These are phyloP conservation scores for Boletus sp. DNA, from an alignment of 768 basidiomycete genomes.

Conservation along the genomic window DNA sequence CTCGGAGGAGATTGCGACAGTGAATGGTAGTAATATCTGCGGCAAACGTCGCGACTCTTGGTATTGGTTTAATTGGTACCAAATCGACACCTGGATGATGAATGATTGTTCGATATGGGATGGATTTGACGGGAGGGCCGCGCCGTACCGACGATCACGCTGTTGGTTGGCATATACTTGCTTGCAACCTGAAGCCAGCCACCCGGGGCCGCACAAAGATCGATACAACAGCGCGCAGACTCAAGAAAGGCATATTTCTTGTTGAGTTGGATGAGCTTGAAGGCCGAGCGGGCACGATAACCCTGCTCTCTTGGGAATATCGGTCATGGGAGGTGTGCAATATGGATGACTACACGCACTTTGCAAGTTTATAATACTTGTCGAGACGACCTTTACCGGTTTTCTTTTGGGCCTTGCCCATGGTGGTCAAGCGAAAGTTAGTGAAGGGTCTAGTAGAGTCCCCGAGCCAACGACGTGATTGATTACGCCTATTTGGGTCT, in stretches of 20 bases:
- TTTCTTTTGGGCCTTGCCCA: slow-evolving; percentile 89
- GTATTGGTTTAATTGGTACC: slow-evolving; percentile 94
- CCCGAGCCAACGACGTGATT: neutral
- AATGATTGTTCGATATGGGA: slow-evolving; percentile 6
- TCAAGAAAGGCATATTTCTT: slow-evolving; percentile 95
- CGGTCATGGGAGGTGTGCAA: slow-evolving; percentile 4
- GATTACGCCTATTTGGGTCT: slow-evolving; percentile 16
- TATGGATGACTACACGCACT: slow-evolving; percentile 41
- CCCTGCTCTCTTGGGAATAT: slow-evolving; percentile 81
- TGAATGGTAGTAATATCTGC: slow-evolving; percentile 91
- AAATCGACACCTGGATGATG: slow-evolving; percentile 77
- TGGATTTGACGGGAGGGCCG: slow-evolving; percentile 5
- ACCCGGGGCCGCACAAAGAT: slow-evolving; percentile 97
- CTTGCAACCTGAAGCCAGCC: slow-evolving; percentile 99
- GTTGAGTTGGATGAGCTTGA: slow-evolving; percentile 98
- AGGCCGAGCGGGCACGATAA: slow-evolving; percentile 97
- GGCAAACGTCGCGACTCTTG: slow-evolving; percentile 86
- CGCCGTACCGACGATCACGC: slow-evolving; percentile 79
- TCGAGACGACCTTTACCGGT: slow-evolving; percentile 94
- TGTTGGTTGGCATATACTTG: slow-evolving; percentile 95
- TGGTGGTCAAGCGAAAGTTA: slow-evolving; percentile 22
- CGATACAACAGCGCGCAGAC: slow-evolving; percentile 87
- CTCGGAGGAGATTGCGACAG: slow-evolving; percentile 82
- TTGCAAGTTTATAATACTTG: slow-evolving; percentile 96
- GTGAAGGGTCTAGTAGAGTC: neutral